Base-by-base conservation (phyloP, 2,329 filamentous ascomycete genomes). In the Coleophoma cylindrospora region DNA sequence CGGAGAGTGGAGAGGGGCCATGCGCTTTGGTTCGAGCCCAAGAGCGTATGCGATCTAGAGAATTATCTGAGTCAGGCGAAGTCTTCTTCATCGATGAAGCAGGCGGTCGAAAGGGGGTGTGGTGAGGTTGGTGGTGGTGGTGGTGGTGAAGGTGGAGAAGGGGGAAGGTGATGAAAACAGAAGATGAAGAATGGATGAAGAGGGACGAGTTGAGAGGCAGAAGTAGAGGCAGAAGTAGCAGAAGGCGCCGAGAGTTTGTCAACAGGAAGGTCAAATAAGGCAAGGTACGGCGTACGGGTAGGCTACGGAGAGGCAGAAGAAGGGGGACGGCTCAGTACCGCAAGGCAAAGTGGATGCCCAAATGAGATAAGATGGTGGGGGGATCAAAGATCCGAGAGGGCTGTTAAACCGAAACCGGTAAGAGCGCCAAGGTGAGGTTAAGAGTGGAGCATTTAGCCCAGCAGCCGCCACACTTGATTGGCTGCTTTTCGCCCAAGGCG, bases 71-170 rank as follows among this genome's bases (percentile, higher is more conserved):
- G 57, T 76, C 72, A 70, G 75, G 68, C 59, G 72, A 79, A 70
- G 70, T 69, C 76, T 80, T 70, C 77, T 80, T 83, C 80, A 83
- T 83, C 79, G 79, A 82, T 63, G 53, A 63, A n/a, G 32, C 36
- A 45, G 43, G 41, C 22, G 33, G 36, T 22, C 34, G 14, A 44
- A 47, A 15, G 43, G 17, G 19, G 34, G 44, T 45, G 22, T 38
- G 19, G 17, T 34, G 48, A 36, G 15, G 34, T 11, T 17, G 43
- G 10, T 12, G 36, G 43, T 19, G 19, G 34, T 32, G 44, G 27
- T 9, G 36, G 40, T 13, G 36, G 12, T 43, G 36, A 40, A 47
- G 34, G 34, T 1, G 14, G 27, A 22, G 13, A 22, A 32, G 37
- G 22, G n/a, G 48, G 6, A 34, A 34, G 34, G 19, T 33, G 48